Percentiles rank a stretch among this genome's conserved stretches.
Evolutionary conservation across 2,329 filamentous ascomycete species (phyloP).

Genomic region (Xylariomycetidae sp.): DNA sequence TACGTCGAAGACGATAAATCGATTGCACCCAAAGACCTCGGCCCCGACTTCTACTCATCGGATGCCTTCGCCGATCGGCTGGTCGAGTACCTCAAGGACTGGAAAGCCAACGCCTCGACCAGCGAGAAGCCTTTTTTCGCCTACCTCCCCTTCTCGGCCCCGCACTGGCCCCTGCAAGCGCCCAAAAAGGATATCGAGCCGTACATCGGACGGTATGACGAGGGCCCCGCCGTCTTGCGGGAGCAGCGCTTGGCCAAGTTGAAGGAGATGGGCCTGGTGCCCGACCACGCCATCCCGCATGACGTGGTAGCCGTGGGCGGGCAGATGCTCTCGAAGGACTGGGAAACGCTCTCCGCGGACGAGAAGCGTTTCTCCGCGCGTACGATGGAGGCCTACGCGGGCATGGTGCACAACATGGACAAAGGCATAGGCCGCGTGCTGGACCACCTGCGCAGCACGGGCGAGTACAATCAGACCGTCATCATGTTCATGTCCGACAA

Average conservation of each 20-base stretch:
- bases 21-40: slow-evolving; percentile 27
- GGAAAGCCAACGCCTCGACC: slow-evolving; percentile 22
- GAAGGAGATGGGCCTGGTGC: slow-evolving; percentile 30
- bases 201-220: slow-evolving; percentile 56
- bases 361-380: slow-evolving; percentile 18
- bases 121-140: slow-evolving; percentile 47
- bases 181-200: slow-evolving; percentile 47
- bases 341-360: slow-evolving; percentile 17
- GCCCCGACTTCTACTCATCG: slow-evolving; percentile 42
- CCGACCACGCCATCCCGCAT: slow-evolving; percentile 14
- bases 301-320: slow-evolving; percentile 13
- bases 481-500: slow-evolving; percentile 52
- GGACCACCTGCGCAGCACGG: slow-evolving; percentile 43
- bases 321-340: slow-evolving; percentile 6
- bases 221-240: slow-evolving; percentile 52
- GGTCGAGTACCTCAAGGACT: slow-evolving; percentile 33
- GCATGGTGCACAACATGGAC: slow-evolving; percentile 54
- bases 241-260: slow-evolving; percentile 31
- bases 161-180: slow-evolving; percentile 59
- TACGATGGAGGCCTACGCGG: slow-evolving; percentile 46
- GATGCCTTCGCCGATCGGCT: slow-evolving; percentile 40
- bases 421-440: slow-evolving; percentile 47
- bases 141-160: slow-evolving; percentile 56
- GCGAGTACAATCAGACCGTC: slow-evolving; percentile 48
- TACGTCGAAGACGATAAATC: slow-evolving; percentile 26